Evolutionary conservation across 768 basidiomycete species (phyloP), one percentile per base, ranked within the genome.

Genomic region (Xerocomellus dryophilus): DNA sequence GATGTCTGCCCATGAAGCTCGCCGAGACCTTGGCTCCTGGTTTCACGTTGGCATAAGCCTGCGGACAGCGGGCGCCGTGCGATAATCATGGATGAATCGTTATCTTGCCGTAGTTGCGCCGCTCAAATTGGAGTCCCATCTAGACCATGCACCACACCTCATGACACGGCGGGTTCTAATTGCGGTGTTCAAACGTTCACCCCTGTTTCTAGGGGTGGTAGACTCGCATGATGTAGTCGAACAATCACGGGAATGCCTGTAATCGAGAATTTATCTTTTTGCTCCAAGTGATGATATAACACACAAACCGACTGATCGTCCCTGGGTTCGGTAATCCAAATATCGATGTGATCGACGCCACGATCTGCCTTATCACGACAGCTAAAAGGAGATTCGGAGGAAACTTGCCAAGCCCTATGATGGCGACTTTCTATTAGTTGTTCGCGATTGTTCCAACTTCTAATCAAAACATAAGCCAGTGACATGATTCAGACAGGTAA

Each of bases 121-220:
- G 18, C n/a, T 21, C 20, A 20, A 20, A 40, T 20, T 17, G 20
- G 11, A 20, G 42, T 7, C 9, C 38, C 29, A 29, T 29, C 29
- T 29, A 29, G 29, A 29, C 10, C 39, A n/a, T n/a, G n/a, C 11
- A 21, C 23, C 7, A 17, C 5, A 42, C 14, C n/a, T 15, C 18
- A 17, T 34, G 32, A 38, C 29, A 15, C 29, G 14, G 31, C 9
- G 14, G 38, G 17, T 8, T 8, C 0, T 5, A 14, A n/a, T n/a
- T 29, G 15, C 12, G 27, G n/a, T 17, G 9, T 40, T 49, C 11
- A 9, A 27, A n/a, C n/a, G n/a, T n/a, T n/a, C n/a, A n/a, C 54
- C 53, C 54, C 56, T 58, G 56, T 51, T 12, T 40, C 38, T 49
- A 58, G 38, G 56, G 42, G 56, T 34, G 23, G 14, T n/a, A n/a